Conservation (phyloP, 2,329 filamentous ascomycete genomes). For the Pseudofabraea citricarpa region DNA sequence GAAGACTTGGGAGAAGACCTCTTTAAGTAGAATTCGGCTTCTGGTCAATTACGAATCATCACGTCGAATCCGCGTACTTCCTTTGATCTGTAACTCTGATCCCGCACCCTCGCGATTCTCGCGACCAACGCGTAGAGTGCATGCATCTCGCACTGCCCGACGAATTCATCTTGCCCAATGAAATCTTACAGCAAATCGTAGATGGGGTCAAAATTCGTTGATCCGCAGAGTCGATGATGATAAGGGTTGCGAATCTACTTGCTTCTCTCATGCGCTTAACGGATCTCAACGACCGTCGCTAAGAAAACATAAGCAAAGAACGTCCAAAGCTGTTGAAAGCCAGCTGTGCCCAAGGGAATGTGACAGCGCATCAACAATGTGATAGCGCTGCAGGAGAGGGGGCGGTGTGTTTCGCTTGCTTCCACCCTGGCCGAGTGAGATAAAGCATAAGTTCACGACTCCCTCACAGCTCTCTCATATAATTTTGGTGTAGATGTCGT, state of each 20-base stretch:
- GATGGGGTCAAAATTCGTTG: constrained; percentile 5
- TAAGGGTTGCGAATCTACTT: neutral
- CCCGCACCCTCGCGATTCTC: constrained; percentile 3
- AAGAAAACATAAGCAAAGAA: constrained; percentile 11
- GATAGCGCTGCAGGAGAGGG: constrained; percentile 11
- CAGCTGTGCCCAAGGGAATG: constrained; percentile 5
- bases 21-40: constrained; percentile 3
- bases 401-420: constrained; percentile 12
- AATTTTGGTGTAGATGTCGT: constrained; percentile 11
- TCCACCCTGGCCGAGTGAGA: neutral
- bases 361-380: constrained; percentile 11
- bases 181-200: neutral
- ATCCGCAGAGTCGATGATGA: constrained; percentile 5
- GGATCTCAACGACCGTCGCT: neutral
- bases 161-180: too few relatives aligned
- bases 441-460: constrained; percentile 11
- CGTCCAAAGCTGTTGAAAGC: constrained; percentile 13
- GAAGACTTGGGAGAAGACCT: constrained; percentile 11
- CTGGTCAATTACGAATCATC: constrained; percentile 15
- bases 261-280: neutral
- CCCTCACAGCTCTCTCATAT: constrained; percentile 5
- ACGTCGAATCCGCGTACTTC: constrained; percentile 11
- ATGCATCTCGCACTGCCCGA: constrained; percentile 13
- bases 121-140: constrained; percentile 14
- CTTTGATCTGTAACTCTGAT: constrained; percentile 1